A percentile compares a stretch with the other conserved stretches of the same genome.
These are phyloP conservation scores for Antitrichia curtipendula DNA, from an alignment of 225 moss, liverwort and hornwort species.

Conservation along the genomic window DNA sequence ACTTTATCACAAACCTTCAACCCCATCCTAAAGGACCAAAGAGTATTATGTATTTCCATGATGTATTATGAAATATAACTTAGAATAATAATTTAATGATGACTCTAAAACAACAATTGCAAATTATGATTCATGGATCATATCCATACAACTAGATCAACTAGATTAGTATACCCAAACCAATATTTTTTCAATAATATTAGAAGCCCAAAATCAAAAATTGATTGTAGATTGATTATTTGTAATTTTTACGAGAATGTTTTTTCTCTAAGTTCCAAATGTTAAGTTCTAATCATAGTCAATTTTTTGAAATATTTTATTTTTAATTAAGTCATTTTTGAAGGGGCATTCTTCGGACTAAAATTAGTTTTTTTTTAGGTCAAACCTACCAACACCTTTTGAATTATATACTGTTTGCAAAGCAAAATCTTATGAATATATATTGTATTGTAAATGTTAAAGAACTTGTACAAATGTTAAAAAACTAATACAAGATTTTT, in stretches of 20 bases:
- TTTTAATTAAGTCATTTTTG: too few relatives aligned
- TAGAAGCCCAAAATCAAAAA: background rate
- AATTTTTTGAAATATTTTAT: background rate
- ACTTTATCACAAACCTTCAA: rapidly evolving
- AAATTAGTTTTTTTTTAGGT: too few relatives aligned
- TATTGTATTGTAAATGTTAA: too few relatives aligned
- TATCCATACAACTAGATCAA: background rate
- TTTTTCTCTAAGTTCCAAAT: background rate
- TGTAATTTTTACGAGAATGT: background rate
- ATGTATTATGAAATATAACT: too few relatives aligned
- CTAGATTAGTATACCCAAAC: background rate
- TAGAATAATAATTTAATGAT: too few relatives aligned
- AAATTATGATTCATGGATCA: too few relatives aligned
- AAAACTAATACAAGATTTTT: too few relatives aligned
- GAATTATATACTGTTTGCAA: background rate
- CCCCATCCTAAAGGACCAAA: rapidly evolving
- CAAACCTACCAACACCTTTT: too few relatives aligned
- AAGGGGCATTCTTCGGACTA: too few relatives aligned
- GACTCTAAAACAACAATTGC: too few relatives aligned
- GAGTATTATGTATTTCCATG: too few relatives aligned
- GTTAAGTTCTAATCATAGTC: background rate
- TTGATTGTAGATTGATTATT: background rate
- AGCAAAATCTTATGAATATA: background rate
- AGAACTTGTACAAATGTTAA: too few relatives aligned
- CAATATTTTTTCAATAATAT: background rate